Conservation (phyloP, 768 basidiomycete genomes). For the Mycena haematopus region DNA sequence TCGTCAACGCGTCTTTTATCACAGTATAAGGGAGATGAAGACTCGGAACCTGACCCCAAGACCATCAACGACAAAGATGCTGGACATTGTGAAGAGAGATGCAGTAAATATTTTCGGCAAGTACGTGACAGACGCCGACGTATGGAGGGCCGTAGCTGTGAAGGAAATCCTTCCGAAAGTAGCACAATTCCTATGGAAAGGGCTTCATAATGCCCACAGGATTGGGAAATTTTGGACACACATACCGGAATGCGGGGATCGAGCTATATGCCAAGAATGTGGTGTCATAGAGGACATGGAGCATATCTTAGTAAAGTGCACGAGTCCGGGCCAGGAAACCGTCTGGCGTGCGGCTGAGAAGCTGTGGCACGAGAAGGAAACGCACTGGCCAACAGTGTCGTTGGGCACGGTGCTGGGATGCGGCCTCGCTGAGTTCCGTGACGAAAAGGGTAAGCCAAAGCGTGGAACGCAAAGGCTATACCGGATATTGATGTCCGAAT, state of each 20-base stretch:
- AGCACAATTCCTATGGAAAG: neutral
- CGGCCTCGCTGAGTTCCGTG: neutral
- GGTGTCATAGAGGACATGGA: neutral
- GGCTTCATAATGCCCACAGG: neutral
- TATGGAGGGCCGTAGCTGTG: no score
- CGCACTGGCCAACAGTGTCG: neutral
- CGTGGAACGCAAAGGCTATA: neutral
- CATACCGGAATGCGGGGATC: neutral
- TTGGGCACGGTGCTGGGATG: neutral
- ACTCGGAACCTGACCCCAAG: no score
- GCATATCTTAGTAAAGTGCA: neutral
- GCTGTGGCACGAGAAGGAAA: neutral
- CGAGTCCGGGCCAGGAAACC: neutral
- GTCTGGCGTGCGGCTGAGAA: neutral
- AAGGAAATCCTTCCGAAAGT: neutral
- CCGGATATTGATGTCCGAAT: neutral
- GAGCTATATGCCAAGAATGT: neutral
- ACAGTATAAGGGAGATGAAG: no score
- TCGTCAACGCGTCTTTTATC: no score
- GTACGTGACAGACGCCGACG: neutral
- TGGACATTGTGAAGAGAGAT: no score
- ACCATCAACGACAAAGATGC: no score
- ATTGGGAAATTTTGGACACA: neutral
- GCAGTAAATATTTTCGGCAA: no score
- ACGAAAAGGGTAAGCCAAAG: neutral